These are phyloP conservation scores for Pilobolus umbonatus DNA, from an alignment of 192 early-diverging fungal genomes.

Conservation along the genomic window DNA sequence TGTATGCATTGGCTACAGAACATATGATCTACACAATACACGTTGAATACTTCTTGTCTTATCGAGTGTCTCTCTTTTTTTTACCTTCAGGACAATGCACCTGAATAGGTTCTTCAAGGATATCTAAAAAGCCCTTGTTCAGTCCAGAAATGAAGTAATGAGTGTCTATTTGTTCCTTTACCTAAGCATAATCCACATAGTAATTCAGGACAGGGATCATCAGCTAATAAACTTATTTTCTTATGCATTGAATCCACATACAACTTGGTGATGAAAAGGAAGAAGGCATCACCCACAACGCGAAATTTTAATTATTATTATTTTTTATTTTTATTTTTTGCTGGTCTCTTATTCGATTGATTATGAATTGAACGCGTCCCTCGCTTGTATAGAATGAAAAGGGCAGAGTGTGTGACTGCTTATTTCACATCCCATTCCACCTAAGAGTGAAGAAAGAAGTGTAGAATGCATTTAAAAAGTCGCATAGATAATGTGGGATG, in stretches of 20 bases:
- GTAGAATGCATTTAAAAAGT: no score
- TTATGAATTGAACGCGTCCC: no score
- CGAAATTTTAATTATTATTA: neutral
- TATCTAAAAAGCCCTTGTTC: conserved; percentile 15
- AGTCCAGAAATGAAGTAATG: neutral
- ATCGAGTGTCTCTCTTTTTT: neutral
- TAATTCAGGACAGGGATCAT: conserved; percentile 17
- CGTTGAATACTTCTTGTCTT: neutral
- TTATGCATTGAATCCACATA: neutral
- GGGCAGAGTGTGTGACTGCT: no score
- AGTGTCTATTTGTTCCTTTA: neutral
- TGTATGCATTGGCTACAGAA: conserved; percentile 20
- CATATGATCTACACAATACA: conserved; percentile 22
- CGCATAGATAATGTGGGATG: no score
- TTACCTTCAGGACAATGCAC: conserved; percentile 38
- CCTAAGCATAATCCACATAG: conserved; percentile 23
- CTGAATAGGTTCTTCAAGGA: conserved; percentile 34
- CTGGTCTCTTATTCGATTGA: no score
- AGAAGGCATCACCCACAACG: conserved; percentile 14
- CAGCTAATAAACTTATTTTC: conserved; percentile 11
- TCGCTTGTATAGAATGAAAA: no score
- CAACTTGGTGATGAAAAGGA: neutral
- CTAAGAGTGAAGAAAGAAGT: no score
- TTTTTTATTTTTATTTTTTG: neutral
- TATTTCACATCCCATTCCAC: no score